Evolutionary conservation across 2,329 filamentous ascomycete species (phyloP).

Genomic region (Xylariales sp.): DNA sequence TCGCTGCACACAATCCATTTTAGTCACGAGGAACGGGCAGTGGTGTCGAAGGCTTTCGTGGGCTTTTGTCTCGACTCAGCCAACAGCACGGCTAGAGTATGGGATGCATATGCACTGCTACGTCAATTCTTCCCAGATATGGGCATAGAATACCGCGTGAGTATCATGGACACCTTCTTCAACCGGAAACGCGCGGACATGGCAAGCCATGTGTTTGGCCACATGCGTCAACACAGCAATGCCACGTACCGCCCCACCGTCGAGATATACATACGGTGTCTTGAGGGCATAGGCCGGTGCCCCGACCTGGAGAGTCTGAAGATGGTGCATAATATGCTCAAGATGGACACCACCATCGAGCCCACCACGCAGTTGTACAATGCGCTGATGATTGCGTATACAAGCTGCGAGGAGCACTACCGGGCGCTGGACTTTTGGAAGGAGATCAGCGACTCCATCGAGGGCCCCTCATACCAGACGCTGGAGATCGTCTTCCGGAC

Average conservation of each 20-base stretch:
- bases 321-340: slow-evolving; percentile 86
- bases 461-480: slow-evolving; percentile 80
- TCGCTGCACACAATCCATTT: slow-evolving; percentile 69
- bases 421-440: slow-evolving; percentile 76
- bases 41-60: slow-evolving; percentile 62
- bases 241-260: slow-evolving; percentile 59
- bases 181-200: slow-evolving; percentile 73
- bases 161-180: slow-evolving; percentile 81
- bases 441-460: slow-evolving; percentile 74
- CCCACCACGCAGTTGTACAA: slow-evolving; percentile 74
- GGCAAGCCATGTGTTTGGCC: slow-evolving; percentile 79
- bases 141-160: slow-evolving; percentile 58
- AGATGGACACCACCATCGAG: slow-evolving; percentile 80
- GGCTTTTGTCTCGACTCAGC: slow-evolving; percentile 60
- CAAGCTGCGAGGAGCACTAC: slow-evolving; percentile 59
- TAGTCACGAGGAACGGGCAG: slow-evolving; percentile 62
- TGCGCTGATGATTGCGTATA: slow-evolving; percentile 81
- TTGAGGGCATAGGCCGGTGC: slow-evolving; percentile 66
- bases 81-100: slow-evolving; percentile 59
- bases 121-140: slow-evolving; percentile 63
- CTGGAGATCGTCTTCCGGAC: slow-evolving; percentile 76
- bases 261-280: slow-evolving; percentile 72
- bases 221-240: slow-evolving; percentile 80
- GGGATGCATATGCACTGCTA: slow-evolving; percentile 63
- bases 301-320: slow-evolving; percentile 62